Percentiles rank a stretch among this genome's conserved stretches.
Conservation (phyloP, 164 flowering plant species). For the Vitis labrusca region DNA sequence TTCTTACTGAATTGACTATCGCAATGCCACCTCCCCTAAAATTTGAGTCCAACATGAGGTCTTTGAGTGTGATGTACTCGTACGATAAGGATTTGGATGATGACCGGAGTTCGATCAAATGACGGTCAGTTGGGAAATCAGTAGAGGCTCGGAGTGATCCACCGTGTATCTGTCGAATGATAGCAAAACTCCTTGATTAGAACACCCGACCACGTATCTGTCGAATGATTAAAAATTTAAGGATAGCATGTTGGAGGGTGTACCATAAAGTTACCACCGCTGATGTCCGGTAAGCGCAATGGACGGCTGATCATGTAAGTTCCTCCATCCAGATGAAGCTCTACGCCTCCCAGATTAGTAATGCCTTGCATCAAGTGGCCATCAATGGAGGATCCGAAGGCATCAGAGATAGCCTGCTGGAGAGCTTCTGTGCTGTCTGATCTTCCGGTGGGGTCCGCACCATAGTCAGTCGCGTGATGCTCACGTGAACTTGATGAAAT, state of each 20-base stretch:
- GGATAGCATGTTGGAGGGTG: too few species aligned
- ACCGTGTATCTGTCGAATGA: conserved; percentile 17
- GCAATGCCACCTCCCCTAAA: conserved; percentile 19
- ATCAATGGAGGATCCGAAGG: neutral
- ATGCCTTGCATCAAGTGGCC: conserved; percentile 12
- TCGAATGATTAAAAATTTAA: too few species aligned
- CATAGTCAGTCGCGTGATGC: conserved; percentile 15
- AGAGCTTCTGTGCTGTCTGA: conserved; percentile 24
- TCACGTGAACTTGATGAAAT: conserved; percentile 2
- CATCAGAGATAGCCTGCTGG: conserved; percentile 10
- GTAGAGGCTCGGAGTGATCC: conserved; percentile 16
- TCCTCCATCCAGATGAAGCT: conserved; percentile 20
- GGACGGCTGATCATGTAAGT: conserved; percentile 24
- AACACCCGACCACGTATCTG: too few species aligned
- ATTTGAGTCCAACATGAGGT: conserved; percentile 19
- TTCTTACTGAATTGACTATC: conserved; percentile 19
- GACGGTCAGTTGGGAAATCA: conserved; percentile 11
- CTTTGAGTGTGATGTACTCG: conserved; percentile 18
- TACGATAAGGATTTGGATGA: neutral
- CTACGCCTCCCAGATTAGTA: conserved; percentile 13
- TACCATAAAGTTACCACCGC: conserved; percentile 22
- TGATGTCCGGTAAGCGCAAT: conserved; percentile 5
- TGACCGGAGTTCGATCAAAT: conserved; percentile 15
- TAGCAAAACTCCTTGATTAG: too few species aligned
- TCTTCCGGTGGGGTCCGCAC: conserved; percentile 23